Evolutionary conservation across 345 rosid genomes (phyloP).

Genomic region (Syzygium aromaticum): DNA sequence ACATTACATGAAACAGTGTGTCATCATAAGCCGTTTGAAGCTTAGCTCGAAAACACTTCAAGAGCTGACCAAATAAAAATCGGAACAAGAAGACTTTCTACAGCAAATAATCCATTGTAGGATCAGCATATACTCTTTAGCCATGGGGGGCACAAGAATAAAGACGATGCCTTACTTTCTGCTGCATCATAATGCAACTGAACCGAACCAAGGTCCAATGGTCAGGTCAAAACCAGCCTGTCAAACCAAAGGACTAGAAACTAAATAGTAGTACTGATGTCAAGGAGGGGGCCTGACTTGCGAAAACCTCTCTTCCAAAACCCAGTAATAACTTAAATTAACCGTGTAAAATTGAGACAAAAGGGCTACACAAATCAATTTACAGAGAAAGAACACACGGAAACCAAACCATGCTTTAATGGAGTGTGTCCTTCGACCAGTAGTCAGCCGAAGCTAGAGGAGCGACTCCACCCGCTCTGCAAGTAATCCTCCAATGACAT

Average conservation of each 20-base stretch:
- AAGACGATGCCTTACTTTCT: neutral
- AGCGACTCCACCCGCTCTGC: slow-evolving; percentile 70
- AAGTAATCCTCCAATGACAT: slow-evolving; percentile 67
- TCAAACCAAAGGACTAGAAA: neutral
- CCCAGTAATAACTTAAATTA: slow-evolving; percentile 4
- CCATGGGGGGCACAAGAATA: neutral
- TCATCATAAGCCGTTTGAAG: neutral
- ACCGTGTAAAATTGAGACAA: neutral
- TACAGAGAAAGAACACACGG: slow-evolving; percentile 2
- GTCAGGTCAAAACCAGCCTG: neutral
- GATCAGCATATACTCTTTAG: neutral
- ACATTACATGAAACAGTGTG: neutral
- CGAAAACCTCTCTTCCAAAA: slow-evolving; percentile 50
- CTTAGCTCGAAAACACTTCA: neutral
- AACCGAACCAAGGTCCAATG: neutral
- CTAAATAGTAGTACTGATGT: neutral
- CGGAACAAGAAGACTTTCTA: no score
- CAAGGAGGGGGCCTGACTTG: slow-evolving; percentile 35
- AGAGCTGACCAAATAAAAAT: neutral
- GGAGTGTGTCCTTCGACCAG: neutral
- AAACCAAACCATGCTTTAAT: neutral
- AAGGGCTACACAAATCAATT: neutral
- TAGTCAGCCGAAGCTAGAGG: slow-evolving; percentile 51
- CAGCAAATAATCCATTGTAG: neutral
- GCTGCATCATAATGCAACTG: neutral